These are phyloP conservation scores for Pseudopyricularia javanii DNA, from an alignment of 2,329 filamentous ascomycete species.

Conservation along the genomic window DNA sequence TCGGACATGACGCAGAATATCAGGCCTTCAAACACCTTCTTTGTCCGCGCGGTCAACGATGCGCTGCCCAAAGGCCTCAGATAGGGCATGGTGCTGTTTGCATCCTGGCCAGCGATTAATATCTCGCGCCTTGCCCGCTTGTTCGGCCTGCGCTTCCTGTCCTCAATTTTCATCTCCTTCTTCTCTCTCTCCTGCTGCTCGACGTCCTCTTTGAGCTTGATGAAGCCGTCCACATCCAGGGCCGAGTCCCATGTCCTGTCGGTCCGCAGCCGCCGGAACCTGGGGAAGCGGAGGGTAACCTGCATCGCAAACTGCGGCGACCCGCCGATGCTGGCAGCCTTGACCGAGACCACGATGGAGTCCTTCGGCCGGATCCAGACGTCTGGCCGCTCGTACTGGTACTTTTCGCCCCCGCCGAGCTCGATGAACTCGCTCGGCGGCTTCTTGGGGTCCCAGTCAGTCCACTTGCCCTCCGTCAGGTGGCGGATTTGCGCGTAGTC, in stretches of 20 bases:
- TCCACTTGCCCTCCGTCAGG: conserved; percentile 84
- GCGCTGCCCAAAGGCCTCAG: conserved; percentile 23
- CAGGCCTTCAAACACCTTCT: conserved; percentile 59
- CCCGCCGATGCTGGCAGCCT: conserved; percentile 65
- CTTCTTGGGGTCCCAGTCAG: conserved; percentile 64
- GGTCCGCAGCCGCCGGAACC: conserved; percentile 69
- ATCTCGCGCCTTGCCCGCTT: conserved; percentile 59
- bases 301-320: conserved; percentile 70
- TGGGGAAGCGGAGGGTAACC: conserved; percentile 77
- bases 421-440: conserved; percentile 72
- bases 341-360: conserved; percentile 78
- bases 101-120: conserved; percentile 58
- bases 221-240: conserved; percentile 66
- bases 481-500: conserved; percentile 80
- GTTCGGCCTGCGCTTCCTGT: conserved; percentile 37
- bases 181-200: conserved; percentile 64
- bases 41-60: conserved; percentile 22
- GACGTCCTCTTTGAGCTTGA: conserved; percentile 53
- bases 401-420: conserved; percentile 61
- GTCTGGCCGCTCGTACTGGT: conserved; percentile 69
- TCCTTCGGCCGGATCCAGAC: conserved; percentile 87
- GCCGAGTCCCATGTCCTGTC: conserved; percentile 78
- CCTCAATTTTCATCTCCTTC: conserved; percentile 63
- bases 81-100: conserved; percentile 10
- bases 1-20: conserved; percentile 80